Base-by-base conservation (phyloP, 2,329 filamentous ascomycete species). In the Colletotrichum musicola region DNA sequence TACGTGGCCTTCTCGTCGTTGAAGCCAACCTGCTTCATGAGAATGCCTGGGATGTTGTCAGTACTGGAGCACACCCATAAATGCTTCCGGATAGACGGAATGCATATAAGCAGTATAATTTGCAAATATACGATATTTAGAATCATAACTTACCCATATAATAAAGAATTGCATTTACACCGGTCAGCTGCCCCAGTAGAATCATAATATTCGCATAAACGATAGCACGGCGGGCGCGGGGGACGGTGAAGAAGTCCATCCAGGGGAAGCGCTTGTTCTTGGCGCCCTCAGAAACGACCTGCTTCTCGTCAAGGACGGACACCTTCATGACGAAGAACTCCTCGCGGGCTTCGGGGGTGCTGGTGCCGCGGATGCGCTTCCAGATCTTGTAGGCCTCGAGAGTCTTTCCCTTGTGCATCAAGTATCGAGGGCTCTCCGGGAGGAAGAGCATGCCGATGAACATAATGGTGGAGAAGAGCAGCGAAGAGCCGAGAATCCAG, bases 291-390 rank as follows among this genome's bases (percentile, higher is more conserved):
- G 77, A 75, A 9, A 86, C 82, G 4, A 84, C 79, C 27, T 83
- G 84, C 71, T 91, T 83, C 71, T 91, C 87, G 22, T 85, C 83
- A 38, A 81, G 81, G 12, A 92, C 87, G 0, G 86, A 82, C n/a
- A 85, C 83, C 68, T 89, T 89, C 90, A 93, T 93, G 75, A 90
- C 83, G 74, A 90, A 91, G 79, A 93, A 93, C 75, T 93, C 91
- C 58, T 92, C 88, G 51, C 86, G 85, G 2, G 89, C 82, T 51
- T 92, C 90, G 0, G 81, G 75, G 1, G 81, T 81, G 3, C 83
- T 80, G 22, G 86, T 82, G 20, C 90, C 91, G 38, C 91, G 89
- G 61, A 93, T 92, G 38, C 89, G 88, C 77, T 91, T 92, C 91
- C 91, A 93, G 18, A 92, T 90, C 62, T 85, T 87, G 81, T 85